phyloP scores from a whole-genome alignment of 805 yeast genomes.

The Myxozyma geophila region DNA sequence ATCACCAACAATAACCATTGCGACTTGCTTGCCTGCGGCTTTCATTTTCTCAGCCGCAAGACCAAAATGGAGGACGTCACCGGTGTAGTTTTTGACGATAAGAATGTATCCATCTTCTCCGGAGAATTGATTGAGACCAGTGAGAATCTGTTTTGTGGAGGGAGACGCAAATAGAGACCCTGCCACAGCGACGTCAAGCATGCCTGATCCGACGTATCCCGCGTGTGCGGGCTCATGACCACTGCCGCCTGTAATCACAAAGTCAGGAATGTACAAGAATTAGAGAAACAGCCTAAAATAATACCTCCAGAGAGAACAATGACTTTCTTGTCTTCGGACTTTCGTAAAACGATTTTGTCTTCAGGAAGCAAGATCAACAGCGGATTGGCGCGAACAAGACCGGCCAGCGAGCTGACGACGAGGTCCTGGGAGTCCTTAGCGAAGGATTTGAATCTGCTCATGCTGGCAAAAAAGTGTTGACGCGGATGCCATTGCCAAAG shows the following conservation, averaged over 20 bases:
- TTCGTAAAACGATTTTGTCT: constrained; percentile 49
- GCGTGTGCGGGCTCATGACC: constrained; percentile 96
- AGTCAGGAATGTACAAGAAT: constrained; percentile 77
- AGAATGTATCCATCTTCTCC: constrained; percentile 62
- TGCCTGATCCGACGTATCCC: constrained; percentile 85
- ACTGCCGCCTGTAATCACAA: constrained; percentile 71
- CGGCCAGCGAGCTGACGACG: constrained; percentile 52
- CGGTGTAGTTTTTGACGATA: constrained; percentile 90
- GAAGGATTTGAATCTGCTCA: constrained; percentile 39
- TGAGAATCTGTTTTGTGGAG: constrained; percentile 78
- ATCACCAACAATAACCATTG: constrained; percentile 78
- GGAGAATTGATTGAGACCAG: constrained; percentile 54
- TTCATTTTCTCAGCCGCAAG: constrained; percentile 86
- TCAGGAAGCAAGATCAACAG: constrained; percentile 56
- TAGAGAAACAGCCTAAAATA: constrained; percentile 91
- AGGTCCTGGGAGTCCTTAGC: constrained; percentile 40
- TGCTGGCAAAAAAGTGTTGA: not conserved
- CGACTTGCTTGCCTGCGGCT: constrained; percentile 72
- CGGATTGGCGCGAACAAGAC: constrained; percentile 61
- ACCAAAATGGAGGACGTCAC: constrained; percentile 92
- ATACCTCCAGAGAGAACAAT: constrained; percentile 81
- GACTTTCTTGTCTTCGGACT: constrained; percentile 46
- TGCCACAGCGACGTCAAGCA: constrained; percentile 83
- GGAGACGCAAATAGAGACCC: constrained; percentile 93
- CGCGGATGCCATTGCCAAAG: not conserved